Evolutionary conservation across 352 stramenopile genomes (phyloP).

Genomic region (Phytophthora pseudosyringae): DNA sequence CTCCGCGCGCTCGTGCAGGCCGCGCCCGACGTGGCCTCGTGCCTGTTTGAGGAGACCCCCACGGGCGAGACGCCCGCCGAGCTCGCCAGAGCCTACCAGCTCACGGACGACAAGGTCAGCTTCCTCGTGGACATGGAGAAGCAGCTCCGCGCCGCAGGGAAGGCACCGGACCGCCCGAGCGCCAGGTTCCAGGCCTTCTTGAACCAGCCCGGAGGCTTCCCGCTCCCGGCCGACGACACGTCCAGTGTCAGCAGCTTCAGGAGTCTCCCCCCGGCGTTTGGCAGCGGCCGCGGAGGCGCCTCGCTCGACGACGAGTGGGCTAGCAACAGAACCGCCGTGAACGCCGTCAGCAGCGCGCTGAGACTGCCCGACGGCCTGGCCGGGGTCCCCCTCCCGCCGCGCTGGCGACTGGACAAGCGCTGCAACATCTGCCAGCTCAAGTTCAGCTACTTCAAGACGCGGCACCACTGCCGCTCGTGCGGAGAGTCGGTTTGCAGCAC

Average conservation of each 20-base stretch:
- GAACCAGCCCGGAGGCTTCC: conserved; percentile 39
- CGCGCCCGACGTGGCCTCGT: conserved; percentile 44
- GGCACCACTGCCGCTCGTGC: conserved; percentile 91
- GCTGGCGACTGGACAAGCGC: conserved; percentile 75
- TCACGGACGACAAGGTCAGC: conserved; percentile 56
- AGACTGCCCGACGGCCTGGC: conserved; percentile 39
- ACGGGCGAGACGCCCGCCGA: conserved; percentile 75
- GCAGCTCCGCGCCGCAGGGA: conserved; percentile 48
- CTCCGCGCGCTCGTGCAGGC: conserved; percentile 58
- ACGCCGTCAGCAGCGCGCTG: conserved; percentile 33
- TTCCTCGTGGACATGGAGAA: conserved; percentile 56
- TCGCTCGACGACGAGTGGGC: conserved; percentile 29
- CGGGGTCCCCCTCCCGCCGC: conserved; percentile 55
- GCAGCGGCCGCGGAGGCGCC: conserved; percentile 19
- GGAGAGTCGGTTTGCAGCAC: conserved; percentile 85
- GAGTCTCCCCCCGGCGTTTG: conserved; percentile 21
- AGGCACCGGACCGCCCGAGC: conserved; percentile 51
- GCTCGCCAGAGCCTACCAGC: conserved; percentile 59
- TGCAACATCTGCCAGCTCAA: conserved; percentile 88
- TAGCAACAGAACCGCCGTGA: conserved; percentile 29
- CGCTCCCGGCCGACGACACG: conserved; percentile 31
- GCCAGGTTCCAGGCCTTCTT: conserved; percentile 59
- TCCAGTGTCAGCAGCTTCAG: conserved; percentile 39
- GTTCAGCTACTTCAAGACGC: conserved; percentile 88
- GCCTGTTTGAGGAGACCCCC: conserved; percentile 72